A percentile compares a stretch with the other conserved stretches of the same genome.
These are phyloP conservation scores for Xylaria cubensis DNA, from an alignment of 495 filamentous ascomycete genomes.

Conservation along the genomic window DNA sequence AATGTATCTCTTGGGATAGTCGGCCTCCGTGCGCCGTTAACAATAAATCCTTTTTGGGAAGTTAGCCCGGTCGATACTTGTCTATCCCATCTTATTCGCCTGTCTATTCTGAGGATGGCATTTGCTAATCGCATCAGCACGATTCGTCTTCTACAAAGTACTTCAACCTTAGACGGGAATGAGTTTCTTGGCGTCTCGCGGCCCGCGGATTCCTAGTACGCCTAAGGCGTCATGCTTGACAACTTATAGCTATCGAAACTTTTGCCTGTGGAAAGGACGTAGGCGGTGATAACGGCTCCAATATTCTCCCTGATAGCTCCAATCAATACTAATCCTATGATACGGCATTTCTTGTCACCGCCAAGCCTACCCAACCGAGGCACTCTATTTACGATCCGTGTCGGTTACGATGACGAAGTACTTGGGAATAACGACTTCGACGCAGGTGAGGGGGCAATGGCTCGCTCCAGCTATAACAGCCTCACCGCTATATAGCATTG, in stretches of 20 bases:
- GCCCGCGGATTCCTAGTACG: background rate
- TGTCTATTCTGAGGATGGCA: background rate
- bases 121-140: background rate
- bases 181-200: background rate
- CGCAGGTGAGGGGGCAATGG: too few relatives aligned
- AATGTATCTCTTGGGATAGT: background rate
- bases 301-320: background rate
- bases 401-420: background rate
- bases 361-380: background rate
- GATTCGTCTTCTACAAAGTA: background rate
- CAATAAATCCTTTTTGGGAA: background rate
- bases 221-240: background rate
- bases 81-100: background rate
- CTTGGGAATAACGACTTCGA: background rate
- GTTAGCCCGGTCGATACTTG: background rate
- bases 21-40: background rate
- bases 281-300: background rate
- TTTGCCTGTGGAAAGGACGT: background rate
- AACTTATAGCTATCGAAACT: background rate
- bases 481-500: too few relatives aligned
- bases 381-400: background rate
- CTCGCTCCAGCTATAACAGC: too few relatives aligned
- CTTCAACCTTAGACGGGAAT: background rate
- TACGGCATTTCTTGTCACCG: background rate
- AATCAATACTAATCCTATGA: background rate